These are phyloP conservation scores for Nicotiana tomentosiformis DNA, from an alignment of 257 asterid species.

Conservation along the genomic window DNA sequence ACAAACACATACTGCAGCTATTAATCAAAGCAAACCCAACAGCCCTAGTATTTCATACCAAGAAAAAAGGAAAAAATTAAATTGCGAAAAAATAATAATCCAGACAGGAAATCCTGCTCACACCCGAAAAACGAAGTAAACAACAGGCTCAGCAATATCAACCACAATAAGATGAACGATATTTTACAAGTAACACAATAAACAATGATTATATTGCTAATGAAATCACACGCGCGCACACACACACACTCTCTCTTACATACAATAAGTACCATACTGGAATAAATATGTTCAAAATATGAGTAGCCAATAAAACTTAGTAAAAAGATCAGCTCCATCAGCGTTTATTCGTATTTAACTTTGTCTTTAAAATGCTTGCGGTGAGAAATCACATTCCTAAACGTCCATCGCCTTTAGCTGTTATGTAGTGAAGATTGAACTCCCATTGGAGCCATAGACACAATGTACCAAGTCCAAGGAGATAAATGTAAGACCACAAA, in stretches of 20 bases:
- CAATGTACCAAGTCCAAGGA: neutral
- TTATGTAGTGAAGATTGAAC: neutral
- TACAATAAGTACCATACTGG: neutral
- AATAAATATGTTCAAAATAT: neutral
- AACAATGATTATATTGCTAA: neutral
- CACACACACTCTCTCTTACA: neutral
- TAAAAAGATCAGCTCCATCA: slow-evolving; percentile 4
- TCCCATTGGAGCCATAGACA: neutral
- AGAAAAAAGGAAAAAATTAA: neutral
- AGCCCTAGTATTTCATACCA: neutral
- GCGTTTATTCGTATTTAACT: neutral
- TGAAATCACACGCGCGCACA: neutral
- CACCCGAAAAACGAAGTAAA: neutral
- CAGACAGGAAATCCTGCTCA: neutral
- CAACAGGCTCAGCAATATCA: neutral
- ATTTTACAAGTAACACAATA: neutral
- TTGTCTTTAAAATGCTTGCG: neutral
- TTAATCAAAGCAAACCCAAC: neutral
- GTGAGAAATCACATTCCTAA: neutral
- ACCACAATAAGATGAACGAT: neutral
- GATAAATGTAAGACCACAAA: neutral
- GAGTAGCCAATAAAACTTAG: neutral
- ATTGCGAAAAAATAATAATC: neutral
- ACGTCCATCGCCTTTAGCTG: neutral
- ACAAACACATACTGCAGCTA: neutral